Evolutionary conservation across 129 eudicot species (phyloP), one percentile per base, ranked within the genome.

Genomic region (Oenanthe sinensis): DNA sequence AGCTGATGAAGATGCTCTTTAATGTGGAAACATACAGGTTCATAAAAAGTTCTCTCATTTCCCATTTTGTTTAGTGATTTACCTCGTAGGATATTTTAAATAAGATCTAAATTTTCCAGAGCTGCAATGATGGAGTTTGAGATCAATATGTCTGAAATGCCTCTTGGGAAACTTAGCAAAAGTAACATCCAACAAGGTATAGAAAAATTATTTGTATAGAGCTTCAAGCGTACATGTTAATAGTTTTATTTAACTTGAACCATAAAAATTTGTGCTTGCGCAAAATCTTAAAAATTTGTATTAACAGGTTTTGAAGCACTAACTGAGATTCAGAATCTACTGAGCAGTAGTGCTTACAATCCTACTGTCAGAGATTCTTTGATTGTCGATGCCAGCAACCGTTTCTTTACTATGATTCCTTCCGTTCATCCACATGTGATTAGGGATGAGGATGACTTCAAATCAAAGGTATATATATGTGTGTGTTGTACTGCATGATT

Each of bases 81-180:
- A 42, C 72, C 70, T 65, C 62, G 77, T 52, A n/a, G 44, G 78
- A 45, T 78, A 5, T 2, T 42, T 77, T 69, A 37, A 16, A 62
- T 60, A 13, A 47, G 13, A 13, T 11, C 48, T 44, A 36, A 74
- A 7, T 69, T 79, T 70, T 87, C 69, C 93, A 96, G 99, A 71
- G 97, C 95, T 84, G 99, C 97, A 17, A 96, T 96, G 99, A 90
- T 92, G 99, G 99, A 96, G 67, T 92, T 96, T 79, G 87, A 96
- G 86, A 96, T 96, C 82, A 92, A 96, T 78, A 86, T 96, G 97
- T 84, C 96, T 14, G 95, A 96, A 76, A 96, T 96, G 99, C 99
- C 99, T 8, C 96, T 96, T 54, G 99, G 99, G 76, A 96, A 96
- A 79, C 90, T 92, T 40, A 96, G 99, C 91, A 92, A 89, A 89